phyloP scores from a whole-genome alignment of 805 yeast species.

The Suhomyces sp. region DNA sequence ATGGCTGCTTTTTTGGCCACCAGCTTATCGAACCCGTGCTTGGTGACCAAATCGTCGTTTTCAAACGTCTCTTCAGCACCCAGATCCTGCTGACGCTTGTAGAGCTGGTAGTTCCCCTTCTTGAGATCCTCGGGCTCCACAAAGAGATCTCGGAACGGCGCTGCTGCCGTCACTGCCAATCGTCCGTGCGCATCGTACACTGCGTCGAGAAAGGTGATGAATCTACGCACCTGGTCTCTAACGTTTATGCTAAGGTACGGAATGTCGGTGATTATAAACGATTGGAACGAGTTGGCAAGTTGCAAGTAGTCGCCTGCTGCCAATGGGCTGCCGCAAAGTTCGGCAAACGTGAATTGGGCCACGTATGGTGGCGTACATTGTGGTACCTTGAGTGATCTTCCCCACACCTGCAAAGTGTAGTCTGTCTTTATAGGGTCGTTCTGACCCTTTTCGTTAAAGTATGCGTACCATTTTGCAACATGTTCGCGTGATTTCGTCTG shows the following conservation, averaged over 20 bases:
- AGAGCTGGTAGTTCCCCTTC: constrained; percentile 44
- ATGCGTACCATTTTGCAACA: constrained; percentile 71
- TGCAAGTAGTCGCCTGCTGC: constrained; percentile 95
- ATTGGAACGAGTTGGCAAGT: constrained; percentile 68
- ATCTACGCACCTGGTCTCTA: constrained; percentile 83
- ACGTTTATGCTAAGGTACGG: constrained; percentile 77
- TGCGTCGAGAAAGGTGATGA: constrained; percentile 93
- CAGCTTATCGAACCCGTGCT: constrained; percentile 73
- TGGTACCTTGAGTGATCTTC: constrained; percentile 76
- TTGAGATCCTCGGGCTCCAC: constrained; percentile 72
- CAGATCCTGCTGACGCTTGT: constrained; percentile 36
- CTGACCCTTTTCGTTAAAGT: constrained; percentile 57
- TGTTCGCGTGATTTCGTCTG: constrained; percentile 55
- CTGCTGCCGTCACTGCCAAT: constrained; percentile 85
- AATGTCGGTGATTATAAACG: constrained; percentile 88
- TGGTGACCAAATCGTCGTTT: constrained; percentile 61
- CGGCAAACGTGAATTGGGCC: constrained; percentile 84
- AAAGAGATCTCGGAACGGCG: constrained; percentile 78
- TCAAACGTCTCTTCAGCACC: constrained; percentile 41
- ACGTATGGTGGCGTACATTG: constrained; percentile 71
- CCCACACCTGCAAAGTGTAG: constrained; percentile 68
- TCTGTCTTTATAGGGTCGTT: constrained; percentile 14
- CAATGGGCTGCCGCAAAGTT: constrained; percentile 81
- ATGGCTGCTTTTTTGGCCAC: constrained; percentile 68
- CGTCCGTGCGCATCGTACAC: constrained; percentile 89